Conservation (phyloP, 129 eudicot genomes). For the Flaveria linearis region DNA sequence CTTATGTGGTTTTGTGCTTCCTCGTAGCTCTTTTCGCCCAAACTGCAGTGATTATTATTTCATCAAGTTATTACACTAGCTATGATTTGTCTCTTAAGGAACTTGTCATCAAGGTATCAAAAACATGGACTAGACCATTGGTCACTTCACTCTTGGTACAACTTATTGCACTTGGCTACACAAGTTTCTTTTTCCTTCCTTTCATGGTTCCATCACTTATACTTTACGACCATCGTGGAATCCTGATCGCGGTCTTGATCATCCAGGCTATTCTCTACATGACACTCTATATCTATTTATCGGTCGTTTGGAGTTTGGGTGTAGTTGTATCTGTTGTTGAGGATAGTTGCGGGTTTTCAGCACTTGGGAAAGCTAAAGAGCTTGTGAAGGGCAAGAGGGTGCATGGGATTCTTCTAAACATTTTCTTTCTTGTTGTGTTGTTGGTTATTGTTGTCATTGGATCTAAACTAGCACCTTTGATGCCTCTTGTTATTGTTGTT, state of each 20-base stretch:
- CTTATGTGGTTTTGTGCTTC: slow-evolving; percentile 20
- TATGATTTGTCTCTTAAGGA: slow-evolving; percentile 37
- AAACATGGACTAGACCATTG: slow-evolving; percentile 45
- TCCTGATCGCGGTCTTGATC: slow-evolving; percentile 7
- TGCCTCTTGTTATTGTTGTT: slow-evolving; percentile 18
- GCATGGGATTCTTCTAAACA: slow-evolving; percentile 29
- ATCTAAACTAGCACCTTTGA: neutral
- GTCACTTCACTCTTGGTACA: slow-evolving; percentile 30
- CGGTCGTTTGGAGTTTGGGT: slow-evolving; percentile 37
- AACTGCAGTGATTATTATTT: slow-evolving; percentile 22
- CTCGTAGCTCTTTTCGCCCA: slow-evolving; percentile 16
- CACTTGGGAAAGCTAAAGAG: slow-evolving; percentile 38
- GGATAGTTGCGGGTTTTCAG: slow-evolving; percentile 39
- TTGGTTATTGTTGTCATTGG: neutral
- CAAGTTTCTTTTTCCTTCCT: slow-evolving; percentile 16
- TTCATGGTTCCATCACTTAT: slow-evolving; percentile 29
- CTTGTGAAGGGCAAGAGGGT: slow-evolving; percentile 37
- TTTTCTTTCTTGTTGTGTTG: neutral
- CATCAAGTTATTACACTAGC: slow-evolving; percentile 35
- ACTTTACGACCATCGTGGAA: slow-evolving; percentile 14
- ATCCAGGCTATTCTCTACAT: slow-evolving; percentile 15
- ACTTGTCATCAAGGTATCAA: slow-evolving; percentile 23
- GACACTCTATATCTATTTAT: slow-evolving; percentile 26
- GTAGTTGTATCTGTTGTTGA: slow-evolving; percentile 49
- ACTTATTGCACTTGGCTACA: slow-evolving; percentile 34